phyloP scores from a whole-genome alignment of 225 moss, liverwort and hornwort genomes.

The Sphagnum contortum region DNA sequence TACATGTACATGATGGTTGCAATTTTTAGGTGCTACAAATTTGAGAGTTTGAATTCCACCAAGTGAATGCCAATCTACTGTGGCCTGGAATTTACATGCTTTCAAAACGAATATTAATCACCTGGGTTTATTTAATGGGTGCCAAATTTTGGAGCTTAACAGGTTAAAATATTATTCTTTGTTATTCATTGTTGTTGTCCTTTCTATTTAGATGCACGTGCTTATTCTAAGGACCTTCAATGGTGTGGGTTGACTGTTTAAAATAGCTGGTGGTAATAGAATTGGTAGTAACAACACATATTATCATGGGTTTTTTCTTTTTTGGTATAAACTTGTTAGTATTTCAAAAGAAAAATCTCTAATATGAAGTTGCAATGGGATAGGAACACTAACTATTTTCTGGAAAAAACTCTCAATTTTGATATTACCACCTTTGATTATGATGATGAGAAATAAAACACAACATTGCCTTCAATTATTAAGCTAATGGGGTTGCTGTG shows the following conservation, averaged over 20 bases:
- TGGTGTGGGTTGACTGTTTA: no score
- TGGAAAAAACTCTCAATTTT: constrained; percentile 50
- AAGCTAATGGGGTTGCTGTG: constrained; percentile 35
- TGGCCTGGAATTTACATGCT: constrained; percentile 84
- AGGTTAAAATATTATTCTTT: constrained; percentile 62
- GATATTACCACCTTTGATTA: constrained; percentile 91
- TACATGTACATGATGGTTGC: no score
- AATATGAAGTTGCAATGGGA: constrained; percentile 74
- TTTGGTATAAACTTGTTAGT: neutral
- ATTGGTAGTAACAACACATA: neutral
- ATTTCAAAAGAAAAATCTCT: neutral
- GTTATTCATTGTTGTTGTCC: neutral
- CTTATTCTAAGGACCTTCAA: no score
- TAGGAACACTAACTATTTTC: constrained; percentile 80
- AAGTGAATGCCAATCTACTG: constrained; percentile 86
- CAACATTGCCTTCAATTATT: constrained; percentile 59
- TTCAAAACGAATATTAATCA: constrained; percentile 82
- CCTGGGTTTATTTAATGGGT: constrained; percentile 35
- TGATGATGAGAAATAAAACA: constrained; percentile 74
- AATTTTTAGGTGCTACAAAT: constrained; percentile 60
- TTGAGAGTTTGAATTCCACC: constrained; percentile 82
- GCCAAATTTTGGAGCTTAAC: constrained; percentile 74
- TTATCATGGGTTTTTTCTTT: neutral
- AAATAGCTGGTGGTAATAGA: neutral
- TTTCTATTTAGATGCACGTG: neutral